These are phyloP conservation scores for Nemania bipapillata DNA, from an alignment of 2,329 filamentous ascomycete species.

Conservation along the genomic window DNA sequence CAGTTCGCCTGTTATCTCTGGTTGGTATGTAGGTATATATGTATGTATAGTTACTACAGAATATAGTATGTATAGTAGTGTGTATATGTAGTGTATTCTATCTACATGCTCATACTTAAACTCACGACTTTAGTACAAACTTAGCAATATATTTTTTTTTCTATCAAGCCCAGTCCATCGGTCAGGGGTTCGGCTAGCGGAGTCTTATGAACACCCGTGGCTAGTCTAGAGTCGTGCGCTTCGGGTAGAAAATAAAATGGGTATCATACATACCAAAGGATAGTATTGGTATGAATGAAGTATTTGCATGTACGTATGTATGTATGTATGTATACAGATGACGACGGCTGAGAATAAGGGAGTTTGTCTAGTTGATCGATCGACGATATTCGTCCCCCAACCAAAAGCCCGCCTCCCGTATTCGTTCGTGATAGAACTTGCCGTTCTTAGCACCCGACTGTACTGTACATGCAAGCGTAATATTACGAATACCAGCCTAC, in stretches of 20 bases:
- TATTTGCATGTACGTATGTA: too few species aligned
- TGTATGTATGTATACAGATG: not conserved
- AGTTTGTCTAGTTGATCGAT: too few species aligned
- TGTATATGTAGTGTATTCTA: too few species aligned
- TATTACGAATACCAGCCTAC: conserved; percentile 6
- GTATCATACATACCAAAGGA: not conserved
- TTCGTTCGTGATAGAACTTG: conserved; percentile 6
- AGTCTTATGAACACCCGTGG: conserved; percentile 1
- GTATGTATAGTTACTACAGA: too few species aligned
- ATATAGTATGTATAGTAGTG: too few species aligned
- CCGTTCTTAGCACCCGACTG: not conserved
- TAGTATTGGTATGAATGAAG: not conserved
- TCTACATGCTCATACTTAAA: too few species aligned
- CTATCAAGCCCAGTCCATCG: conserved; percentile 2
- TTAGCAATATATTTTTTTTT: not conserved
- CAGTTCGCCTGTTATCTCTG: conserved; percentile 13
- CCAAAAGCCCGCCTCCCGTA: not conserved
- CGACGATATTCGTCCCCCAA: too few species aligned
- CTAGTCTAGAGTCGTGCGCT: conserved; percentile 17
- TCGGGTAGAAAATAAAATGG: not conserved
- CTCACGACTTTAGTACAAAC: too few species aligned
- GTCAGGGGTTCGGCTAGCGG: conserved; percentile 5
- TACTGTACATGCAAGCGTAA: too few species aligned
- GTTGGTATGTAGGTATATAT: too few species aligned
- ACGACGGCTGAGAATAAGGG: not conserved